phyloP scores from a whole-genome alignment of 2,329 filamentous ascomycete species.

The Metarhizium guizhouense region DNA sequence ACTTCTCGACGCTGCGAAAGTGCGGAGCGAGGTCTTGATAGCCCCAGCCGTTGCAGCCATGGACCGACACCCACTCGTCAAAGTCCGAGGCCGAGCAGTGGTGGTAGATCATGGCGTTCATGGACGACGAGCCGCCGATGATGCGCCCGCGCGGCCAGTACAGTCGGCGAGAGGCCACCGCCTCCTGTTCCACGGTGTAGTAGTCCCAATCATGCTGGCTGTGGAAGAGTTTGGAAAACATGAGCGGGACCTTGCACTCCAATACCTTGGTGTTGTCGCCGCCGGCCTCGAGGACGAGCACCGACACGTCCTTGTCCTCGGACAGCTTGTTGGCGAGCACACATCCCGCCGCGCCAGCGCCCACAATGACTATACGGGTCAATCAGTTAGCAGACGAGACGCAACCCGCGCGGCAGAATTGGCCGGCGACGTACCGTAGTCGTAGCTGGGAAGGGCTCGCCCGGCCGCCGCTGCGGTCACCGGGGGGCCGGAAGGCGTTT shows the following conservation, averaged over 20 bases:
- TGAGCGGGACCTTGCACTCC: conserved; percentile 10
- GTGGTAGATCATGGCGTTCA: conserved; percentile 17
- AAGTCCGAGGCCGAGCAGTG: conserved; percentile 13
- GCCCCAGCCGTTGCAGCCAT: conserved; percentile 12
- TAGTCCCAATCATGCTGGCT: conserved; percentile 16
- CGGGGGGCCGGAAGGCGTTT: conserved; percentile 1
- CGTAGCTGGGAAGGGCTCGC: conserved; percentile 5
- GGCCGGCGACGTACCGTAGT: conserved; percentile 5
- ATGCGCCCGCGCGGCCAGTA: conserved; percentile 15
- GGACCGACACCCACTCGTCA: conserved; percentile 10
- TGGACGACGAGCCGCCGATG: conserved; percentile 13
- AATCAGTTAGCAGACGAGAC: not conserved
- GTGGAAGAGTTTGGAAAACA: conserved; percentile 13
- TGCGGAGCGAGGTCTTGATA: conserved; percentile 13
- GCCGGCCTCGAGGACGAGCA: conserved; percentile 12
- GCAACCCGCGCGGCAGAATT: not conserved
- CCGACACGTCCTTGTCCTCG: conserved; percentile 13
- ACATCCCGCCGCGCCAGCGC: conserved; percentile 19
- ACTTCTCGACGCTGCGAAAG: conserved; percentile 11
- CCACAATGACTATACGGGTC: conserved; percentile 14
- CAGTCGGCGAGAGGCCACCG: conserved; percentile 12
- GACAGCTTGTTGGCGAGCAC: conserved; percentile 20
- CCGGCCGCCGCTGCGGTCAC: conserved; percentile 2
- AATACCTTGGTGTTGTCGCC: conserved; percentile 10
- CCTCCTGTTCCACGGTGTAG: conserved; percentile 12